A percentile compares a stretch with the other conserved stretches of the same genome.
phyloP scores from a whole-genome alignment of 139 green algal genomes.

The Chlorella sp. region DNA sequence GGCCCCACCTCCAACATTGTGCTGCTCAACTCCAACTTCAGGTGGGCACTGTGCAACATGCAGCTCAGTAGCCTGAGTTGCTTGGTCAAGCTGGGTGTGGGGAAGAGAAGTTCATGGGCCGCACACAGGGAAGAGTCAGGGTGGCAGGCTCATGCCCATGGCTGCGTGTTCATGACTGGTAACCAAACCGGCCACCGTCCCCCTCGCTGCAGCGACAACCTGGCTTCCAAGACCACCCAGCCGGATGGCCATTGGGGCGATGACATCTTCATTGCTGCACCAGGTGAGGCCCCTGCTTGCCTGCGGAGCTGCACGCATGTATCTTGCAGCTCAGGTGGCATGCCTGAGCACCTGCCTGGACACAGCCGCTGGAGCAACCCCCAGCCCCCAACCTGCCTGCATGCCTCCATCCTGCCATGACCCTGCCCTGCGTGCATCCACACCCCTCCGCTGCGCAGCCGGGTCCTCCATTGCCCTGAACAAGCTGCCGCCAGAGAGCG shows the following conservation, averaged over 20 bases:
- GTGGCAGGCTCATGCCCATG: too few relatives aligned
- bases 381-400: background rate
- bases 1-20: constrained; percentile 41
- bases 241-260: constrained; percentile 19
- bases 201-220: constrained; percentile 21
- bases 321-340: too few relatives aligned
- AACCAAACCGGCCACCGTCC: background rate
- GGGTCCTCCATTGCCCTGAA: constrained; percentile 14
- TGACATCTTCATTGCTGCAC: constrained; percentile 48
- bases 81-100: too few relatives aligned
- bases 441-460: constrained; percentile 1
- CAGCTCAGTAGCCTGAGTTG: background rate
- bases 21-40: constrained; percentile 48
- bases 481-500: constrained; percentile 34
- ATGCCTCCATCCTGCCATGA: background rate
- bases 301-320: too few relatives aligned
- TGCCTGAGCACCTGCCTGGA: too few relatives aligned
- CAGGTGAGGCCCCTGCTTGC: constrained; percentile 25
- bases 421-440: background rate
- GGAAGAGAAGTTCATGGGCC: too few relatives aligned
- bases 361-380: background rate
- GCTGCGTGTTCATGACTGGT: too few relatives aligned
- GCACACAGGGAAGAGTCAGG: too few relatives aligned
- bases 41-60: too few relatives aligned
- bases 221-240: constrained; percentile 2